These are phyloP conservation scores for Xylariales sp. DNA, from an alignment of 2,329 filamentous ascomycete genomes.

Conservation along the genomic window DNA sequence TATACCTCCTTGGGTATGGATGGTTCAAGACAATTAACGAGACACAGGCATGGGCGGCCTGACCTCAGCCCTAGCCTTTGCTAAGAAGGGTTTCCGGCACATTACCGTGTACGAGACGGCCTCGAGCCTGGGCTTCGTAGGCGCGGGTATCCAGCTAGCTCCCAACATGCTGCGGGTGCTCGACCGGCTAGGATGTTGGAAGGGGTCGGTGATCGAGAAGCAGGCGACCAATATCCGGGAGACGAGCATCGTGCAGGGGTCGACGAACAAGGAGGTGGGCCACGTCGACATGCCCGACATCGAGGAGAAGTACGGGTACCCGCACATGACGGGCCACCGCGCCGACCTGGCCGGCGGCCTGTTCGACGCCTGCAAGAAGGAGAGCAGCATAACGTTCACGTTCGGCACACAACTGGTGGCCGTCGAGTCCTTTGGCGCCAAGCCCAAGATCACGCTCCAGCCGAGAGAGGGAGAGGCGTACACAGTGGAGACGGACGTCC, in stretches of 20 bases:
- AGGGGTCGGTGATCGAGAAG: slow-evolving; percentile 51
- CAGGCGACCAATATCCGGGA: slow-evolving; percentile 68
- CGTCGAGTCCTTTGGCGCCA: slow-evolving; percentile 55
- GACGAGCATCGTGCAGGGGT: slow-evolving; percentile 71
- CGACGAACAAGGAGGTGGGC: slow-evolving; percentile 63
- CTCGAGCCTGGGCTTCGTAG: slow-evolving; percentile 71
- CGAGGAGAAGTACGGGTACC: slow-evolving; percentile 62
- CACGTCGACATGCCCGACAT: slow-evolving; percentile 68
- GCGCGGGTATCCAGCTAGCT: slow-evolving; percentile 78
- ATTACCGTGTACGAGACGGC: slow-evolving; percentile 73
- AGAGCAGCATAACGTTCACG: slow-evolving; percentile 62
- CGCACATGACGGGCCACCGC: slow-evolving; percentile 77
- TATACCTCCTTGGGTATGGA: slow-evolving; percentile 3
- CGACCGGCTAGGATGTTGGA: slow-evolving; percentile 68
- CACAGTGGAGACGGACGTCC: slow-evolving; percentile 47
- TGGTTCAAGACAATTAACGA: background rate
- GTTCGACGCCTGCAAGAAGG: slow-evolving; percentile 63
- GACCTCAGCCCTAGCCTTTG: slow-evolving; percentile 65
- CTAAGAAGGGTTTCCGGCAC: slow-evolving; percentile 69
- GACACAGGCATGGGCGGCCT: slow-evolving; percentile 71
- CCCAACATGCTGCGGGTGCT: slow-evolving; percentile 78
- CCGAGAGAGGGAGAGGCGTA: slow-evolving; percentile 52
- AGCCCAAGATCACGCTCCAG: slow-evolving; percentile 54
- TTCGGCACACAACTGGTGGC: slow-evolving; percentile 54
- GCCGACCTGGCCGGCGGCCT: slow-evolving; percentile 65